phyloP scores from a whole-genome alignment of 305 asterid species.

The Rubia tinctorum region DNA sequence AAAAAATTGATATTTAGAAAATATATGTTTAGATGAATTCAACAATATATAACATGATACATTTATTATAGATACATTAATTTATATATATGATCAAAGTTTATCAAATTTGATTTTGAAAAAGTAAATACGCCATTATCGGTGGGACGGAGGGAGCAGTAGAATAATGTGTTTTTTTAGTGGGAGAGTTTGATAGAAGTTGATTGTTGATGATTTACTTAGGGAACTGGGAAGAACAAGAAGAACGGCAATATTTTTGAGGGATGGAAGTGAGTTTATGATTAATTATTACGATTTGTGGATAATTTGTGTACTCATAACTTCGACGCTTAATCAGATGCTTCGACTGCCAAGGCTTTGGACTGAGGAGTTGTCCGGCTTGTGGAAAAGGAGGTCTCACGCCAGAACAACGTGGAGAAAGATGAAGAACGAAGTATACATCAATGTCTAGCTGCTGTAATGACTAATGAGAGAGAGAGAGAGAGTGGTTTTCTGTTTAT shows the following conservation, averaged over 20 bases:
- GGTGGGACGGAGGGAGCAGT: too few species aligned
- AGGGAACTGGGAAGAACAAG: slow-evolving; percentile 93
- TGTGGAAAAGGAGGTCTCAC: slow-evolving; percentile 89
- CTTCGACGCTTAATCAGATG: slow-evolving; percentile 41
- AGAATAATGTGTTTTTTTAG: not conserved
- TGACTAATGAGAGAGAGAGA: too few species aligned
- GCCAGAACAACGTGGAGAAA: slow-evolving; percentile 90
- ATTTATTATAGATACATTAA: too few species aligned
- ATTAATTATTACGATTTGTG: not conserved
- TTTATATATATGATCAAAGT: too few species aligned
- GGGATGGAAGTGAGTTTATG: slow-evolving; percentile 76
- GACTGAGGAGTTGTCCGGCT: slow-evolving; percentile 68
- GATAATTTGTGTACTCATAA: not conserved
- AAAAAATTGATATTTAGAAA: too few species aligned
- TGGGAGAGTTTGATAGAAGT: not conserved
- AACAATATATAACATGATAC: too few species aligned
- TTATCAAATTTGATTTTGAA: too few species aligned
- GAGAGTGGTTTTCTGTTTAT: too few species aligned
- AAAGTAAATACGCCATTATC: too few species aligned
- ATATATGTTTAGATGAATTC: too few species aligned
- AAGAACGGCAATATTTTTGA: slow-evolving; percentile 89
- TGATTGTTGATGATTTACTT: not conserved
- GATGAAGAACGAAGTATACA: slow-evolving; percentile 31
- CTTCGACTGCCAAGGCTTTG: slow-evolving; percentile 90
- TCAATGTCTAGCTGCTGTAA: too few species aligned